These are phyloP conservation scores for Kalanchoe fedtschenkoi DNA, from an alignment of 164 flowering plant genomes.

Conservation along the genomic window DNA sequence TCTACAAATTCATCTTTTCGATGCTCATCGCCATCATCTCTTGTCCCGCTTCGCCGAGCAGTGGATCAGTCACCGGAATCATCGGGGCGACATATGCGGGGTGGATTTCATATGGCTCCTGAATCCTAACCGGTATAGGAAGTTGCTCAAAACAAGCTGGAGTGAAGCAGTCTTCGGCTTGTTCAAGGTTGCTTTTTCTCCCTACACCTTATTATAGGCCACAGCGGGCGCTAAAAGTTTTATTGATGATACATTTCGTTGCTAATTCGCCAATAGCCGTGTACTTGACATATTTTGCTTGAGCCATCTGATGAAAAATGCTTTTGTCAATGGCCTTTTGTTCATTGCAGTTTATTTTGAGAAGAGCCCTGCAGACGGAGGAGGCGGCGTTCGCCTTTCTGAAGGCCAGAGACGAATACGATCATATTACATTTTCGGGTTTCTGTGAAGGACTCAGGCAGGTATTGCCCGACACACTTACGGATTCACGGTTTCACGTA, in stretches of 20 bases:
- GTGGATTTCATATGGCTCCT: slow-evolving; percentile 99
- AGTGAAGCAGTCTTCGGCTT: slow-evolving; percentile 84
- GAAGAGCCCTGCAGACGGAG: slow-evolving; percentile 55
- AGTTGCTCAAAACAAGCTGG: slow-evolving; percentile 80
- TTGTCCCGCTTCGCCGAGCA: slow-evolving; percentile 16
- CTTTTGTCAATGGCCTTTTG: no score
- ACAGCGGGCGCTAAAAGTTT: no score
- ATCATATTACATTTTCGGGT: slow-evolving; percentile 56
- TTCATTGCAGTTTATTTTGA: slow-evolving; percentile 54
- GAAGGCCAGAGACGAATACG: slow-evolving; percentile 53
- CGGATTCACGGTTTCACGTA: no score
- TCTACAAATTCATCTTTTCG: not conserved
- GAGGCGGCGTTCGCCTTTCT: slow-evolving; percentile 72
- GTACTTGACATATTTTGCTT: no score
- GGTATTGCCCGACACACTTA: slow-evolving; percentile 28
- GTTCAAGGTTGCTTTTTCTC: slow-evolving; percentile 53
- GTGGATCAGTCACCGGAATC: slow-evolving; percentile 99
- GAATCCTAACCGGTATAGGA: slow-evolving; percentile 60
- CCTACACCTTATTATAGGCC: no score
- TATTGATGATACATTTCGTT: no score
- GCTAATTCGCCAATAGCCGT: no score
- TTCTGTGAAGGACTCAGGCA: slow-evolving; percentile 79
- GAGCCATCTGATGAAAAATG: no score
- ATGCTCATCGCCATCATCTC: not conserved
- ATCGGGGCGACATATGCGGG: slow-evolving; percentile 86